Conservation (phyloP, 2,329 filamentous ascomycete species). For the Tolypocladium sp. region DNA sequence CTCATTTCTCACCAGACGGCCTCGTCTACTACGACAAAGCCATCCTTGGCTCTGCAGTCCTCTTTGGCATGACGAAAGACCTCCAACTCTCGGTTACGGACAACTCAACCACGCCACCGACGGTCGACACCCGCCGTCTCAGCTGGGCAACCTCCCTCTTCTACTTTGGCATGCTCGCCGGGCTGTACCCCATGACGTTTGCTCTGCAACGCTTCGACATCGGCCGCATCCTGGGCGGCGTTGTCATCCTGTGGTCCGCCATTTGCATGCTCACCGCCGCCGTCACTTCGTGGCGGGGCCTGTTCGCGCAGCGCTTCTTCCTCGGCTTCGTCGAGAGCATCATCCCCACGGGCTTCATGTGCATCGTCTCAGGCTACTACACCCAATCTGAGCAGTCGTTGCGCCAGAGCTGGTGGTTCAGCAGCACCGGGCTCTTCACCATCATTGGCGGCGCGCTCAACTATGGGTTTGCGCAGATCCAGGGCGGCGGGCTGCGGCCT, state of each 20-base stretch:
- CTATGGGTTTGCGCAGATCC: constrained; percentile 59
- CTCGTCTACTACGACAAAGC: constrained; percentile 46
- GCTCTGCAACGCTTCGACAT: constrained; percentile 58
- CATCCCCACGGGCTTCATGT: constrained; percentile 59
- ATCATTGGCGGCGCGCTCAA: constrained; percentile 56
- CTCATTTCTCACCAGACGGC: constrained; percentile 17
- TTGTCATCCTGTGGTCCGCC: constrained; percentile 57
- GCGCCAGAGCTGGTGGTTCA: constrained; percentile 61
- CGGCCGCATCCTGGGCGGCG: constrained; percentile 51
- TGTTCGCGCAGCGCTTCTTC: constrained; percentile 60
- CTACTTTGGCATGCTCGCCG: constrained; percentile 71
- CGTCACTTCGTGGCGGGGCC: constrained; percentile 51
- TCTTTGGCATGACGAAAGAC: constrained; percentile 70
- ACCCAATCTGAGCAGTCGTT: constrained; percentile 56
- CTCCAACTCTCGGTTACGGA: constrained; percentile 47
- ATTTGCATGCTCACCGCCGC: constrained; percentile 62
- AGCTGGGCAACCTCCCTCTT: constrained; percentile 73
- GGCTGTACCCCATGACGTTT: constrained; percentile 66
- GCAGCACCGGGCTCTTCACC: constrained; percentile 47
- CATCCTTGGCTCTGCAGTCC: constrained; percentile 61
- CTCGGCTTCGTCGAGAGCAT: constrained; percentile 54
- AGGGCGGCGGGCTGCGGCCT: constrained; percentile 38
- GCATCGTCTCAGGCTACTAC: constrained; percentile 52
- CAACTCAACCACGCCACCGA: constrained; percentile 34
- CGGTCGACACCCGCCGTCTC: constrained; percentile 56